Conservation (phyloP, 2,329 filamentous ascomycete species). For the Dendrostoma leiphaemia region DNA sequence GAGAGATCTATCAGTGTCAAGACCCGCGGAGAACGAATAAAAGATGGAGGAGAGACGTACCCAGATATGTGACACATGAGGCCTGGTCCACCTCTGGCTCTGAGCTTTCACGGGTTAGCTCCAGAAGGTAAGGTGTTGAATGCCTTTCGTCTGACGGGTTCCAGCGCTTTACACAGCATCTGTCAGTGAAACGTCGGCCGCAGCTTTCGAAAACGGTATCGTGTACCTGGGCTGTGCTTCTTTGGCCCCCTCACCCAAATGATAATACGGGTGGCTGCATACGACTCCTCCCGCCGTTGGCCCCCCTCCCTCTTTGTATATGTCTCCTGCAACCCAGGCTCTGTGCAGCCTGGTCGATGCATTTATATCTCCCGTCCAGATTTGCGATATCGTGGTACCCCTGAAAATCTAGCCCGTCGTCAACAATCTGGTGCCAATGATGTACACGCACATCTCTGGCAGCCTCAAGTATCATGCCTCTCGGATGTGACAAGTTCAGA, state of each 20-base stretch:
- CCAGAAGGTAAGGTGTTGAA: background rate
- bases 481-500: too few relatives aligned
- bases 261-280: conserved; percentile 15
- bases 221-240: background rate
- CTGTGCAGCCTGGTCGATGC: conserved; percentile 3
- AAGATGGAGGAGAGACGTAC: background rate
- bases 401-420: background rate
- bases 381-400: background rate
- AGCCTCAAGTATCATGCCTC: too few relatives aligned
- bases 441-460: background rate
- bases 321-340: background rate
- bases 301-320: background rate
- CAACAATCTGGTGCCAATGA: background rate
- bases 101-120: background rate
- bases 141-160: background rate
- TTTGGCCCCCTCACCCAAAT: background rate
- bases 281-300: background rate
- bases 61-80: background rate
- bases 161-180: conserved; percentile 7
- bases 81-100: background rate
- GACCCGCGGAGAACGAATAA: background rate
- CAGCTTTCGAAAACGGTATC: conserved; percentile 8
- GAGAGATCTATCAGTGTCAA: background rate
- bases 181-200: conserved; percentile 4
- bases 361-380: background rate